A percentile compares a stretch with the other conserved stretches of the same genome.
Evolutionary conservation across 108 stramenopile genomes (phyloP).

Genomic region (Cyclotella cryptica): DNA sequence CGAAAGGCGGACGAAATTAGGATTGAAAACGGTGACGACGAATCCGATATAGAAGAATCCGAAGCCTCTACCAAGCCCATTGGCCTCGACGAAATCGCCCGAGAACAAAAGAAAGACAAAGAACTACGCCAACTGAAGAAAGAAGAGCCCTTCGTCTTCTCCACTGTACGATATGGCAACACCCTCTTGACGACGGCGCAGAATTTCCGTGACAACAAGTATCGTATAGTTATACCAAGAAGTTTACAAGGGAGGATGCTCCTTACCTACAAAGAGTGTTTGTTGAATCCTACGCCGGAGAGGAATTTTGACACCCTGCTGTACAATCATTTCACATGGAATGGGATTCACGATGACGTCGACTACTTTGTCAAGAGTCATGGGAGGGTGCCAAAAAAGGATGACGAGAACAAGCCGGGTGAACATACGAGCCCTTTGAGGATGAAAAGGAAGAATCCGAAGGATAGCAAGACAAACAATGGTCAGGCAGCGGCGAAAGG

Average conservation of each 20-base stretch:
- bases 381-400: slow-evolving; percentile 32
- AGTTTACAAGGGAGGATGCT: slow-evolving; percentile 47
- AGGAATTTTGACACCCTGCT: slow-evolving; percentile 43
- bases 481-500: background rate
- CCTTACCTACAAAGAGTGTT: slow-evolving; percentile 37
- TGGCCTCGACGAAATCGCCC: slow-evolving; percentile 46
- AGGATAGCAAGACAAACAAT: background rate
- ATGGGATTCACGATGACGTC: slow-evolving; percentile 50
- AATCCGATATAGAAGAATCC: slow-evolving; percentile 2
- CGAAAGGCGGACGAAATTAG: slow-evolving; percentile 10
- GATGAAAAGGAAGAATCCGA: slow-evolving; percentile 11
- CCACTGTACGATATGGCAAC: slow-evolving; percentile 43
- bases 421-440: slow-evolving; percentile 12
- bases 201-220: slow-evolving; percentile 46
- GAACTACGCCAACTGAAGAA: slow-evolving; percentile 44
- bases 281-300: slow-evolving; percentile 42
- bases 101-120: slow-evolving; percentile 41
- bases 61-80: slow-evolving; percentile 24
- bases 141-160: slow-evolving; percentile 49
- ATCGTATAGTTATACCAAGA: too few species aligned
- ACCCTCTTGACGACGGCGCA: slow-evolving; percentile 44
- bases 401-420: slow-evolving; percentile 15
- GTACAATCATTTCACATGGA: slow-evolving; percentile 51
- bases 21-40: slow-evolving; percentile 4
- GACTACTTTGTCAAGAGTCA: slow-evolving; percentile 40